Base-by-base conservation (phyloP, 768 basidiomycete genomes). In the Kwoniella pini region DNA sequence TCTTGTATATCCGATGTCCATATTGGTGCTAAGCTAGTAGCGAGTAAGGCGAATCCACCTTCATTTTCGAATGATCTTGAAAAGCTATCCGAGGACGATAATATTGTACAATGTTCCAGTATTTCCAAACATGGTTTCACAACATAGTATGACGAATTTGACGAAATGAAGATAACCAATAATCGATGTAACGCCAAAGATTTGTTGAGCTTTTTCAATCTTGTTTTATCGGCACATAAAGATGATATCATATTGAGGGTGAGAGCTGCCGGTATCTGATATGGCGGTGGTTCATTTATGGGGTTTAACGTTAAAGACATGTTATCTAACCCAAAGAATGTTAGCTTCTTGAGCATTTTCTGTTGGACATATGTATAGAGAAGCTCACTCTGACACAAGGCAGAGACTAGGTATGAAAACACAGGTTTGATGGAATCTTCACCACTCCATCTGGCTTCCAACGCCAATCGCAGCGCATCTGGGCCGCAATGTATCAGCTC, bases 371-470 rank as follows among this genome's bases (percentile, higher is more conserved):
- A 2, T 81, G 83, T 19, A 91, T 80, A 30, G 86, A 81, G 0
- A 83, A 81, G 28, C 84, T 56, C 54, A 63, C 63, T 58, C 46
- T 69, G 69, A 62, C 88, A 84, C 12, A 93, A 77, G 71, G 88
- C 88, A 0, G 91, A 89, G 1, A 90, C 89, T 7, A 95, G 80
- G 74, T 90, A 95, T 0, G 91, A 88, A 3, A 91, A 85, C 0
- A 93, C 78, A 0, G 94, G 92, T 71, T 92, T 95, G 69, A 95
- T 76, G 62, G 74, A 67, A 53, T 77, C 76, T 45, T 75, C 71
- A 11, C 69, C 65, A 39, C 67, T 71, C 77, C 77, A 78, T 40
- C 75, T 55, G 2, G 69, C 67, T 22, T 59, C 53, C 4, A 75
- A 52, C 11, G 69, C 71, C 17, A 67, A 51, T 24, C 50, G 43